Percentiles rank a stretch among this genome's conserved stretches.
These are phyloP conservation scores for Cupressus sempervirens DNA, from an alignment of 75 land plant species.

Conservation along the genomic window DNA sequence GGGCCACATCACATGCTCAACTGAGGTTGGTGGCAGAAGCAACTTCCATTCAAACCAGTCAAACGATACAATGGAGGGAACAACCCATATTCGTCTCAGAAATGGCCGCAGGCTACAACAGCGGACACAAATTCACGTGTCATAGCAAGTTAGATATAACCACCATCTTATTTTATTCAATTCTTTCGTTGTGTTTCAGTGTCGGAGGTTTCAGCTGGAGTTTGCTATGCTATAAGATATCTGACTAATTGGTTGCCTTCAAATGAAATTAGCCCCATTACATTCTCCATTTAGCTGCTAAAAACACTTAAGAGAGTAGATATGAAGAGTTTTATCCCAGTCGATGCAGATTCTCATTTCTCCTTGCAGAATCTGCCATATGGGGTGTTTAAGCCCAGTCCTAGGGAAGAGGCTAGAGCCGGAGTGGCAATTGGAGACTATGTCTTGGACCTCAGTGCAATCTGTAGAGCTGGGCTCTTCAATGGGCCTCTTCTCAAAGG, in stretches of 20 bases:
- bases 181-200: not conserved
- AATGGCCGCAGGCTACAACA: not conserved
- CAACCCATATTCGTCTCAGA: too few species aligned
- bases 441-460: constrained; percentile 70
- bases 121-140: not conserved
- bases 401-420: constrained; percentile 20
- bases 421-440: constrained; percentile 95
- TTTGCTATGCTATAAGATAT: not conserved
- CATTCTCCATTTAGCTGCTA: not conserved
- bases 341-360: constrained; percentile 27
- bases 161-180: not conserved
- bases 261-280: not conserved
- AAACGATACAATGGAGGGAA: too few species aligned
- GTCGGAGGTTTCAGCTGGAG: not conserved
- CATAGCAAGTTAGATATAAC: not conserved
- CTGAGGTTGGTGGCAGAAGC: not conserved
- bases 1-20: too few species aligned
- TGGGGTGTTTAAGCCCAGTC: constrained; percentile 27
- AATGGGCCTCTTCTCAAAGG: constrained; percentile 61
- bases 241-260: not conserved
- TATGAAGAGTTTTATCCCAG: constrained; percentile 24
- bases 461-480: constrained; percentile 74
- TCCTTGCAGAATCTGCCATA: constrained; percentile 41
- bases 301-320: not conserved
- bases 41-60: not conserved